These are phyloP conservation scores for Paracoccidioides brasiliensis DNA, from an alignment of 2,329 filamentous ascomycete species.

Conservation along the genomic window DNA sequence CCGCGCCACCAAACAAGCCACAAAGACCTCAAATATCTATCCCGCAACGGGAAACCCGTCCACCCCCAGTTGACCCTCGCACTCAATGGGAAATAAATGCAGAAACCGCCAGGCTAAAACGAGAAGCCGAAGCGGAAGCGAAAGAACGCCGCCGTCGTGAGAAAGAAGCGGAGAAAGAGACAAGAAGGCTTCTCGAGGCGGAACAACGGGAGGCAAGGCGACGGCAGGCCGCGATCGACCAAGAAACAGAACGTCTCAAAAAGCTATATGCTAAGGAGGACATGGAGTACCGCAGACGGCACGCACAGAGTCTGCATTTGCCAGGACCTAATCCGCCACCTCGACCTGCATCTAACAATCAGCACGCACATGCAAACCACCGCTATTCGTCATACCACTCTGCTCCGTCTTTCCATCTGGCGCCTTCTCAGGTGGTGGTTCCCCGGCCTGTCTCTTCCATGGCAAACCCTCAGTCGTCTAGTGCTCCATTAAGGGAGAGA, in stretches of 20 bases:
- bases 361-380: conserved; percentile 1
- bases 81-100: conserved; percentile 40
- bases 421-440: conserved; percentile 14
- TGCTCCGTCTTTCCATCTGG: conserved; percentile 6
- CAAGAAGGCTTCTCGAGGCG: conserved; percentile 39
- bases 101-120: conserved; percentile 35
- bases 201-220: conserved; percentile 41
- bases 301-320: background rate
- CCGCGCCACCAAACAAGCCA: conserved; percentile 16
- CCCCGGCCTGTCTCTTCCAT: background rate
- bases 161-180: conserved; percentile 39
- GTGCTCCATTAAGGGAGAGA: conserved; percentile 22
- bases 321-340: conserved; percentile 12
- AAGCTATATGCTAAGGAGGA: conserved; percentile 41
- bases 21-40: conserved; percentile 16
- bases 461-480: conserved; percentile 11
- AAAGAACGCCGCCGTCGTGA: conserved; percentile 35
- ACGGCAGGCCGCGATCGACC: conserved; percentile 48
- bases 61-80: conserved; percentile 37
- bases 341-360: conserved; percentile 7
- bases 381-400: conserved; percentile 14
- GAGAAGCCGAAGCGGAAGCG: conserved; percentile 30
- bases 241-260: conserved; percentile 62
- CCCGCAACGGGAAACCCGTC: conserved; percentile 13
- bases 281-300: conserved; percentile 18